phyloP scores from a whole-genome alignment of 1,284 basidiomycete genomes.

The Apiotrichum akiyoshidainum region DNA sequence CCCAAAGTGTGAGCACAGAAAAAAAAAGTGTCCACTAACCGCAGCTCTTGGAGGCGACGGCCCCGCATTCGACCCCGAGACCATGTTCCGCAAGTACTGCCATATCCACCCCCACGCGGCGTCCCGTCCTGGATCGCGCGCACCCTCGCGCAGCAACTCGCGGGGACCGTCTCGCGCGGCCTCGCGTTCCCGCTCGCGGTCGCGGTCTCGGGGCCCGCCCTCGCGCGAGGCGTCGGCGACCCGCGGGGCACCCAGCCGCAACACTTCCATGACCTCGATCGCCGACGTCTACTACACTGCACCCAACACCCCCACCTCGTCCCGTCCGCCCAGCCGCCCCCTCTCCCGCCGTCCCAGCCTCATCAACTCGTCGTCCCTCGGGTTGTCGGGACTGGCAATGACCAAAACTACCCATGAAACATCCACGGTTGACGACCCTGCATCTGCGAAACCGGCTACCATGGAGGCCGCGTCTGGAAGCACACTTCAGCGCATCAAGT shows the following conservation, averaged over 20 bases:
- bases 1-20: slow-evolving; percentile 31
- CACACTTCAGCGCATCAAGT: slow-evolving; percentile 38
- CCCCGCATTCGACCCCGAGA: slow-evolving; percentile 22
- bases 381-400: slow-evolving; percentile 19
- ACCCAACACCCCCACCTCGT: slow-evolving; percentile 19
- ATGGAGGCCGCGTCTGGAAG: slow-evolving; percentile 8
- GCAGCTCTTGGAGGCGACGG: slow-evolving; percentile 36
- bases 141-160: slow-evolving; percentile 5
- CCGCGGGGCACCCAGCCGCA: slow-evolving; percentile 10
- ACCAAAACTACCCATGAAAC: slow-evolving; percentile 14
- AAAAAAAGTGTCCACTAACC: background rate
- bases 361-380: slow-evolving; percentile 3
- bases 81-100: slow-evolving; percentile 30
- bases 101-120: slow-evolving; percentile 15
- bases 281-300: slow-evolving; percentile 49
- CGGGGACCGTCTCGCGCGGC: slow-evolving; percentile 11
- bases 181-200: slow-evolving; percentile 7
- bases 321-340: slow-evolving; percentile 4
- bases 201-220: slow-evolving; percentile 5
- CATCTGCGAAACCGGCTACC: background rate
- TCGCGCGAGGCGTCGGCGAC: slow-evolving; percentile 6
- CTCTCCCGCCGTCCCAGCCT: slow-evolving; percentile 8
- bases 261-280: slow-evolving; percentile 33
- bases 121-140: slow-evolving; percentile 16
- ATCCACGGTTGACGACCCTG: slow-evolving; percentile 1